Percentiles rank a stretch among this genome's conserved stretches.
These are phyloP conservation scores for Hibiscus mutabilis DNA, from an alignment of 345 rosid genomes.

Conservation along the genomic window DNA sequence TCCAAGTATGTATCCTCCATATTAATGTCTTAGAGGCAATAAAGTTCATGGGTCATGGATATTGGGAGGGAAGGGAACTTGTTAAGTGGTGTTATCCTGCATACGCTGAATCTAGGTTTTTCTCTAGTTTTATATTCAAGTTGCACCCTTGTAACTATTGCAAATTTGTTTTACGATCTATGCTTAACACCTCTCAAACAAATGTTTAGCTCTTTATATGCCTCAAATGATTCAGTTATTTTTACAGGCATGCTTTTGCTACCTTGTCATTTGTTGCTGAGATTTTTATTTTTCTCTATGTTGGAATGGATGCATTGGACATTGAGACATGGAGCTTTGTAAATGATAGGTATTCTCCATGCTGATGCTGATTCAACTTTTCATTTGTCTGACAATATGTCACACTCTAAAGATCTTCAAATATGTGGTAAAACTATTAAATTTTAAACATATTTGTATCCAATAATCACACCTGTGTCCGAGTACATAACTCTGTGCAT, in stretches of 20 bases:
- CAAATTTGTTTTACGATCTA: neutral
- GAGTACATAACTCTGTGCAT: neutral
- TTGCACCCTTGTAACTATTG: neutral
- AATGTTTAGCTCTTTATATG: slow-evolving; percentile 12
- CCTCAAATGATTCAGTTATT: slow-evolving; percentile 10
- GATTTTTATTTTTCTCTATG: slow-evolving; percentile 86
- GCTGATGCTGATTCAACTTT: neutral
- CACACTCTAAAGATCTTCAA: neutral
- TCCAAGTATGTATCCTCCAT: slow-evolving; percentile 46
- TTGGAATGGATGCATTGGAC: slow-evolving; percentile 99
- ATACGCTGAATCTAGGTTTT: neutral
- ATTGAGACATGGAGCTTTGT: slow-evolving; percentile 93
- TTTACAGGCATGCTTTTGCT: slow-evolving; percentile 85
- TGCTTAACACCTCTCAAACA: neutral
- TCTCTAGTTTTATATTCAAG: neutral
- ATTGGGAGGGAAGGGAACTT: neutral
- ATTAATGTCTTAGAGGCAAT: slow-evolving; percentile 3
- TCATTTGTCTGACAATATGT: neutral
- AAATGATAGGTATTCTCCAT: slow-evolving; percentile 46
- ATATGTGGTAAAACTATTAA: too few species aligned
- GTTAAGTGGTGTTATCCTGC: neutral
- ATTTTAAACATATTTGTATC: neutral
- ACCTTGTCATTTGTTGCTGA: slow-evolving; percentile 93
- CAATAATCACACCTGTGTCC: neutral
- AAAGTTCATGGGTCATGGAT: neutral